phyloP scores from a whole-genome alignment of 2,329 filamentous ascomycete genomes.

The Metarhizium robertsii region DNA sequence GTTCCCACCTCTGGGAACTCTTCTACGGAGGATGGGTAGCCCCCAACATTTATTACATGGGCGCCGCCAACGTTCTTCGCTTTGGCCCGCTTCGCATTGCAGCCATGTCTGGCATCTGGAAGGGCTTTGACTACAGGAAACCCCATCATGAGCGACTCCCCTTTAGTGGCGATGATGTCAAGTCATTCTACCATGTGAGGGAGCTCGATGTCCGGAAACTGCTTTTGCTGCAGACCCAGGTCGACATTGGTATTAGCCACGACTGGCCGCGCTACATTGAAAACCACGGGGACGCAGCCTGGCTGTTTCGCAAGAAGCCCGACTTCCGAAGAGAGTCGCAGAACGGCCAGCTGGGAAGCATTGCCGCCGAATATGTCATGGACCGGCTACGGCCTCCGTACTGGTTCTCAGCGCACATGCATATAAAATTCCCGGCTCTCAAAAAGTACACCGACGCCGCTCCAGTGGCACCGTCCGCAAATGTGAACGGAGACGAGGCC shows the following conservation, averaged over 20 bases:
- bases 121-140: constrained; percentile 77
- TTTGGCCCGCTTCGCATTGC: constrained; percentile 81
- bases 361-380: constrained; percentile 71
- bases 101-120: constrained; percentile 91
- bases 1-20: constrained; percentile 81
- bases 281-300: constrained; percentile 58
- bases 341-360: constrained; percentile 67
- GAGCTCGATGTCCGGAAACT: constrained; percentile 89
- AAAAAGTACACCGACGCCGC: constrained; percentile 40
- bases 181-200: constrained; percentile 79
- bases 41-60: constrained; percentile 94
- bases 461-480: background rate
- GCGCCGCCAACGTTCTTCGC: constrained; percentile 79
- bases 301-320: constrained; percentile 64
- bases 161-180: constrained; percentile 67
- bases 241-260: constrained; percentile 87
- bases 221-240: constrained; percentile 71
- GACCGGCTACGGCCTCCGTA: constrained; percentile 71
- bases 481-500: background rate
- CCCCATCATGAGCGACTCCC: constrained; percentile 79
- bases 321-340: constrained; percentile 68
- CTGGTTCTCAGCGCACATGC: constrained; percentile 93
- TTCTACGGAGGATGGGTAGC: constrained; percentile 97
- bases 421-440: constrained; percentile 74
- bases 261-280: constrained; percentile 90